Evolutionary conservation across 2,329 filamentous ascomycete genomes (phyloP).

Genomic region (Lecanicillium sp.): DNA sequence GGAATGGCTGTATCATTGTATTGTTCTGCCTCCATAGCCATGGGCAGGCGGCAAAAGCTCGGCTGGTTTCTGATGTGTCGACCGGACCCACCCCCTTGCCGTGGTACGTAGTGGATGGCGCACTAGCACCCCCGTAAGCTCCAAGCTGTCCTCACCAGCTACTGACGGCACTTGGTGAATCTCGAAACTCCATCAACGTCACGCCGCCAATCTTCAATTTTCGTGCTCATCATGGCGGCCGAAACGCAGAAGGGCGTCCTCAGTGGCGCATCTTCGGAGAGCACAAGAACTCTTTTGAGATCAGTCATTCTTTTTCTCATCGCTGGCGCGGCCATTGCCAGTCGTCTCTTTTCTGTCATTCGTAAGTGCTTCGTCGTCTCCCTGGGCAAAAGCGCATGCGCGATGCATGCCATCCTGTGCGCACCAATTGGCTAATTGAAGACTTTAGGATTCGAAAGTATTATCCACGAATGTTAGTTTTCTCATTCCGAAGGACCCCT

Average conservation of each 20-base stretch:
- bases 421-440: constrained; percentile 20
- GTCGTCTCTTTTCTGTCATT: constrained; percentile 96
- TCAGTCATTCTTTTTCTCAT: constrained; percentile 87
- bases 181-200: constrained; percentile 25
- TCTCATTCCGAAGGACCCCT: constrained; percentile 9
- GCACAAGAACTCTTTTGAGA: constrained; percentile 75
- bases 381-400: not conserved
- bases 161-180: constrained; percentile 7
- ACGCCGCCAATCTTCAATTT: constrained; percentile 15
- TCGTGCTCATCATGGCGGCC: constrained; percentile 36
- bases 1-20: no score
- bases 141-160: constrained; percentile 35
- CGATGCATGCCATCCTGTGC: not conserved
- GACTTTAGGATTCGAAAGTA: constrained; percentile 80
- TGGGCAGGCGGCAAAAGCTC: constrained; percentile 7
- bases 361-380: constrained; percentile 49
- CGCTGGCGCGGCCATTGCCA: constrained; percentile 83
- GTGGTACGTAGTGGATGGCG: constrained; percentile 11
- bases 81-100: constrained; percentile 14
- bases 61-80: constrained; percentile 2
- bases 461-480: constrained; percentile 95
- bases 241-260: constrained; percentile 43
- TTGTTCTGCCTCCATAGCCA: not conserved
- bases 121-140: constrained; percentile 23
- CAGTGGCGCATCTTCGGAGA: constrained; percentile 72